phyloP scores from a whole-genome alignment of 169 alveolate species.

The Plasmodium coatneyi region DNA sequence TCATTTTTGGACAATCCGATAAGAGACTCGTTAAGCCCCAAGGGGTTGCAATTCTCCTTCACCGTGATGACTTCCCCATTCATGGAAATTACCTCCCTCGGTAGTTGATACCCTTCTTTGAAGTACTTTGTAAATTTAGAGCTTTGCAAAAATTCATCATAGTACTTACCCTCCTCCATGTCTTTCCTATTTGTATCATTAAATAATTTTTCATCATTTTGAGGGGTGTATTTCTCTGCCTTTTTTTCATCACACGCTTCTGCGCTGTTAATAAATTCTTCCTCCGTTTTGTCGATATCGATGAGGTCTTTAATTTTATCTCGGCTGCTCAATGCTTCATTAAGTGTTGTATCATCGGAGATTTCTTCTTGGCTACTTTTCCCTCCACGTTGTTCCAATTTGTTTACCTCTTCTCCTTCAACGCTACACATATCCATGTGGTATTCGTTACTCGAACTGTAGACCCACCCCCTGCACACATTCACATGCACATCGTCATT shows the following conservation, averaged over 20 bases:
- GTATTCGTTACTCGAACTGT: conserved; percentile 37
- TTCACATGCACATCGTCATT: conserved; percentile 37
- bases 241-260: conserved; percentile 5
- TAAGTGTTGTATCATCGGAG: neutral
- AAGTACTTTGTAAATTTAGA: conserved; percentile 35
- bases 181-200: conserved; percentile 14
- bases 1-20: conserved; percentile 52
- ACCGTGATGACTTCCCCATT: conserved; percentile 20
- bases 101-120: conserved; percentile 54
- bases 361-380: neutral
- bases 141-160: conserved; percentile 34
- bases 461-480: conserved; percentile 64
- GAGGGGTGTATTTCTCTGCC: neutral
- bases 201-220: conserved; percentile 34
- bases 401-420: neutral
- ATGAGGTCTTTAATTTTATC: conserved; percentile 50
- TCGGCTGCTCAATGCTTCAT: neutral
- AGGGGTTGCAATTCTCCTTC: conserved; percentile 73
- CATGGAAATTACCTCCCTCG: conserved; percentile 43
- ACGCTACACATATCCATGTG: conserved; percentile 15
- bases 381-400: neutral
- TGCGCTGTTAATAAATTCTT: conserved; percentile 38
- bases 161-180: neutral
- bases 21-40: conserved; percentile 65
- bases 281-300: conserved; percentile 70